Percentiles rank a stretch among this genome's conserved stretches.
These are phyloP conservation scores for Aspergillus sojae DNA, from an alignment of 2,329 filamentous ascomycete genomes.

Conservation along the genomic window DNA sequence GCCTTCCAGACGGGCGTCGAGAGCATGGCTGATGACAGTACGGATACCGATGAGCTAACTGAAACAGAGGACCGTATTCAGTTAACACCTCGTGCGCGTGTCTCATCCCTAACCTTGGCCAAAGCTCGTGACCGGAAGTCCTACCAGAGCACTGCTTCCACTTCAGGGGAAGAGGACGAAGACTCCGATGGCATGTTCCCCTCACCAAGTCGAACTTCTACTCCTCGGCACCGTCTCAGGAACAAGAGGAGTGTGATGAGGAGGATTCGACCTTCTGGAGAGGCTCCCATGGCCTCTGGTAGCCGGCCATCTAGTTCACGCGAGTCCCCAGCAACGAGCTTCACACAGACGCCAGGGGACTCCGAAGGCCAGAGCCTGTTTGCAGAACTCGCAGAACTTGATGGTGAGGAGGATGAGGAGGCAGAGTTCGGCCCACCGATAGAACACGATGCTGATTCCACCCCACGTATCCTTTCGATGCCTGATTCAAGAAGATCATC, in stretches of 20 bases:
- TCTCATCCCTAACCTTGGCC: conserved; percentile 41
- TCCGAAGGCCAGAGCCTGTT: conserved; percentile 76
- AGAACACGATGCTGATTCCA: conserved; percentile 40
- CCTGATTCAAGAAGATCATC: conserved; percentile 36
- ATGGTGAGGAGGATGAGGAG: conserved; percentile 67
- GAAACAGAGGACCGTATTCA: conserved; percentile 71
- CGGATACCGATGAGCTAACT: conserved; percentile 71
- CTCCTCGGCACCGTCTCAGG: conserved; percentile 71
- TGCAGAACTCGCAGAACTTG: conserved; percentile 83
- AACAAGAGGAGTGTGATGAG: conserved; percentile 66
- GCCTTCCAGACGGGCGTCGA: conserved; percentile 95
- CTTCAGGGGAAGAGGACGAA: conserved; percentile 74
- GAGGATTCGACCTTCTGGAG: conserved; percentile 56
- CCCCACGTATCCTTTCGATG: conserved; percentile 38
- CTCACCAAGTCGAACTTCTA: conserved; percentile 67
- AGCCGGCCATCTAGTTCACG: conserved; percentile 45
- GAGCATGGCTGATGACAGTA: conserved; percentile 66
- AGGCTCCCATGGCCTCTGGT: conserved; percentile 43
- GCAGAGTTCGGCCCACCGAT: conserved; percentile 58
- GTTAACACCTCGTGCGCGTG: conserved; percentile 42
- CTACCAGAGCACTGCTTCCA: conserved; percentile 85
- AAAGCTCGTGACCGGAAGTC: conserved; percentile 65
- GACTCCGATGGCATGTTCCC: conserved; percentile 63
- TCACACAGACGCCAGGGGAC: conserved; percentile 50
- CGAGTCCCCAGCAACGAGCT: conserved; percentile 57